These are phyloP conservation scores for Nidularia pulvinata DNA, from an alignment of 768 basidiomycete genomes.

Conservation along the genomic window DNA sequence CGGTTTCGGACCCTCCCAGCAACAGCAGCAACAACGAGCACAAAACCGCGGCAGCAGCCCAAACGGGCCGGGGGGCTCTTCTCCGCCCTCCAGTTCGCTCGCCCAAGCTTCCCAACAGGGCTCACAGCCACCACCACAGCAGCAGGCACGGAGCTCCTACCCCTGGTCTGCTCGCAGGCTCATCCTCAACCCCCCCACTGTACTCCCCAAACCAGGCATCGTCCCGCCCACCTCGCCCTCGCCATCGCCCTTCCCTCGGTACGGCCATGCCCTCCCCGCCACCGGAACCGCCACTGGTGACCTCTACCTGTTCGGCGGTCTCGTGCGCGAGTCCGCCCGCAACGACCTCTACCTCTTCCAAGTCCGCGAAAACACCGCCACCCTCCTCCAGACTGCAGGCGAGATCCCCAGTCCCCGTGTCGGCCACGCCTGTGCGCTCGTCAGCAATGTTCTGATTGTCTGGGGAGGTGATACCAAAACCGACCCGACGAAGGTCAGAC, in stretches of 20 bases:
- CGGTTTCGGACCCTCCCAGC: constrained; percentile 14
- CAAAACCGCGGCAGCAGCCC: constrained; percentile 31
- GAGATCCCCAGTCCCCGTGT: constrained; percentile 89
- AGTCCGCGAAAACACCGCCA: constrained; percentile 75
- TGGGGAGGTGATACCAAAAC: constrained; percentile 99
- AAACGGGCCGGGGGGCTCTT: constrained; percentile 9
- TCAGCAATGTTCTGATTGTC: constrained; percentile 93
- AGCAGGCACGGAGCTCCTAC: constrained; percentile 59
- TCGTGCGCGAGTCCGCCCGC: constrained; percentile 85
- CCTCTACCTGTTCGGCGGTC: constrained; percentile 95
- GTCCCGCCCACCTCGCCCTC: constrained; percentile 69
- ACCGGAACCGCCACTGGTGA: constrained; percentile 80
- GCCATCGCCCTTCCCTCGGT: constrained; percentile 92
- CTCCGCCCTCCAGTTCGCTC: constrained; percentile 22
- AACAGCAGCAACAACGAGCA: constrained; percentile 23
- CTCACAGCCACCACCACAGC: constrained; percentile 23
- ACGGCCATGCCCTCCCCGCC: constrained; percentile 91
- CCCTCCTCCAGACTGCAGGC: constrained; percentile 84
- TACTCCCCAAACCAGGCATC: constrained; percentile 63
- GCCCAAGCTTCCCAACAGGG: constrained; percentile 10
- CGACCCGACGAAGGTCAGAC: constrained; percentile 50
- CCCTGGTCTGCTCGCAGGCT: constrained; percentile 86
- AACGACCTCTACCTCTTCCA: constrained; percentile 96
- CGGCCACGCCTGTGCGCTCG: constrained; percentile 96
- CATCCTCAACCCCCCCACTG: constrained; percentile 62